A percentile compares a stretch with the other conserved stretches of the same genome.
phyloP scores from a whole-genome alignment of 345 rosid species.

The Punica granatum region DNA sequence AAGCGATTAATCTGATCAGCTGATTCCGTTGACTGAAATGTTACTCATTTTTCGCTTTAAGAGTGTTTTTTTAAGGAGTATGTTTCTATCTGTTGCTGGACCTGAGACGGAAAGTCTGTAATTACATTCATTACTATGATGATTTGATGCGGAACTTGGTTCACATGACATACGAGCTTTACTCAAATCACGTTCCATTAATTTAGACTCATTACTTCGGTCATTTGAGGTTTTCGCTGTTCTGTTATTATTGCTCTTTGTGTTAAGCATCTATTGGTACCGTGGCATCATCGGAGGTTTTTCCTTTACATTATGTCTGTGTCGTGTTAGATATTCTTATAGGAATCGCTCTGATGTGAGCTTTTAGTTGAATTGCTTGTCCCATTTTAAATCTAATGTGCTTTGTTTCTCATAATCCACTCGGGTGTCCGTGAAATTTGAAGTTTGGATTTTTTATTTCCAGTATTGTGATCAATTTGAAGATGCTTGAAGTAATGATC shows the following conservation, averaged over 20 bases:
- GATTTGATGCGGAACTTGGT: not conserved
- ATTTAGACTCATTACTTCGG: not conserved
- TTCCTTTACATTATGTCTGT: not conserved
- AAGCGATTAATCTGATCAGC: not conserved
- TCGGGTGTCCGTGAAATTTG: not conserved
- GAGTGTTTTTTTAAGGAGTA: not conserved
- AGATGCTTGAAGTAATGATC: not conserved
- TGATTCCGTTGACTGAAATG: not conserved
- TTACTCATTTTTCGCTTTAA: not conserved
- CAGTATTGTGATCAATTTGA: not conserved
- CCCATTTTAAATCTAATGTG: not conserved
- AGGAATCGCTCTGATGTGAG: not conserved
- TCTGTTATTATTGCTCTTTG: not conserved
- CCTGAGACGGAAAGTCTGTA: not conserved
- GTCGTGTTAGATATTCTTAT: not conserved
- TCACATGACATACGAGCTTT: too few species aligned
- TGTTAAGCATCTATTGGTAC: not conserved
- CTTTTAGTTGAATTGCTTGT: not conserved
- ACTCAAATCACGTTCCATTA: not conserved
- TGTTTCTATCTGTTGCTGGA: not conserved
- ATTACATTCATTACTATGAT: not conserved
- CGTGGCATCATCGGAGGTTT: not conserved
- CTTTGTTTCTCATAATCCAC: not conserved
- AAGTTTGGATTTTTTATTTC: not conserved
- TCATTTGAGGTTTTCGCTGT: not conserved